Conservation (phyloP, 352 stramenopile genomes). For the Globisporangium nagaii region DNA sequence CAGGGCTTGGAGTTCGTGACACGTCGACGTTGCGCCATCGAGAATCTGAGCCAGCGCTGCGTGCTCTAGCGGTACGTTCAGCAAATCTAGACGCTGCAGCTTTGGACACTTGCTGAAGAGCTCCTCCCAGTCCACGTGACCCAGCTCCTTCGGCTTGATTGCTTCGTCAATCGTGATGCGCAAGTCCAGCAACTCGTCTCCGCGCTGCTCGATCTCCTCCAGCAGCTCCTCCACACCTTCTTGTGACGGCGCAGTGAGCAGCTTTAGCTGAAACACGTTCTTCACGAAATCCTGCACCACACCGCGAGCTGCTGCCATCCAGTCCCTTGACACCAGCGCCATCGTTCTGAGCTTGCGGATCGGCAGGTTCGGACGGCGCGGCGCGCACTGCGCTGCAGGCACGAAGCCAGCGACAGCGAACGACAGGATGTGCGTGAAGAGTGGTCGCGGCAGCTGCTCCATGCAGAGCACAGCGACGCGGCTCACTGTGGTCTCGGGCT, state of each 20-base stretch:
- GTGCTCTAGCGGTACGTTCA: conserved; percentile 14
- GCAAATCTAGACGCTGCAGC: conserved; percentile 20
- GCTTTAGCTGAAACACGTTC: background rate
- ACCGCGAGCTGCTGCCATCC: background rate
- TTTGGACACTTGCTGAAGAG: conserved; percentile 7
- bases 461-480: background rate
- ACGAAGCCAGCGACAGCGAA: conserved; percentile 5
- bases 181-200: conserved; percentile 3
- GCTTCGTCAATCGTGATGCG: background rate
- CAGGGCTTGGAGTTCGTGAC: conserved; percentile 10
- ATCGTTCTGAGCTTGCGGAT: background rate
- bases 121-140: conserved; percentile 7
- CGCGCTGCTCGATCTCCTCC: conserved; percentile 1
- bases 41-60: conserved; percentile 6
- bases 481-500: background rate
- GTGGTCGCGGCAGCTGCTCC: background rate
- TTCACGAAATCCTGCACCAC: background rate
- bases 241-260: background rate
- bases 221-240: background rate
- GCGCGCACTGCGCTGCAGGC: background rate
- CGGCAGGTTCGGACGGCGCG: conserved; percentile 4
- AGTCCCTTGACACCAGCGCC: background rate
- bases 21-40: conserved; percentile 1
- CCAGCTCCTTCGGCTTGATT: background rate
- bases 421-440: conserved; percentile 6